These are phyloP conservation scores for Acacia concinna DNA, from an alignment of 331 rosid species.

Conservation along the genomic window DNA sequence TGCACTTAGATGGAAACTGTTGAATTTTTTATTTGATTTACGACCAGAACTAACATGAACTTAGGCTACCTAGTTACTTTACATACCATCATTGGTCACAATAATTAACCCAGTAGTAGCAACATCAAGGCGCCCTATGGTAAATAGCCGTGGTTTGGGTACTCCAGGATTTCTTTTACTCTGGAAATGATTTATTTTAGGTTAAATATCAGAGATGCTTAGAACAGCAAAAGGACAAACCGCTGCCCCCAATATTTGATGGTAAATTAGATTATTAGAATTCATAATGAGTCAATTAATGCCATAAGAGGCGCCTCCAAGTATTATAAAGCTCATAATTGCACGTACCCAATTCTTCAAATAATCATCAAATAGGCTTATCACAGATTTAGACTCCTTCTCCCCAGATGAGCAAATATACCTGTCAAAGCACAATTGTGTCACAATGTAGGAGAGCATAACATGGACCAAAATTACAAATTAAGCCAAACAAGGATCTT, in stretches of 20 bases:
- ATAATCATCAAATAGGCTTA: conserved; percentile 69
- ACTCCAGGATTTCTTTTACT: conserved; percentile 64
- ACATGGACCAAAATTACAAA: conserved; percentile 5
- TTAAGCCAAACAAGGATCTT: conserved; percentile 11
- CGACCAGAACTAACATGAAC: not conserved
- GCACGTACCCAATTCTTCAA: conserved; percentile 71
- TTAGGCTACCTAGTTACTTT: conserved; percentile 22
- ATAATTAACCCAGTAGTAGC: conserved; percentile 90
- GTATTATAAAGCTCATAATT: conserved; percentile 9
- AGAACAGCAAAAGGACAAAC: not conserved
- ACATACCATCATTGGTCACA: conserved; percentile 88
- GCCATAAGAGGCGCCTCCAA: not conserved
- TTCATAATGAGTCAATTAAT: not conserved
- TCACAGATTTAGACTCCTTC: conserved; percentile 71
- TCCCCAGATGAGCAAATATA: conserved; percentile 88
- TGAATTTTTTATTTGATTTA: not conserved
- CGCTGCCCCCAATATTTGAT: not conserved
- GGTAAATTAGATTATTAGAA: not conserved
- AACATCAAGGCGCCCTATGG: conserved; percentile 97
- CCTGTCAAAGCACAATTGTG: conserved; percentile 43
- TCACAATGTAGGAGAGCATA: not conserved
- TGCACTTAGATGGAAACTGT: conserved; percentile 30
- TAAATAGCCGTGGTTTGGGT: conserved; percentile 76
- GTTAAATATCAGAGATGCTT: not conserved
- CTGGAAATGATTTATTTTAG: conserved; percentile 40